Conservation (phyloP, 306 rosid species). For the Betula pendula region DNA sequence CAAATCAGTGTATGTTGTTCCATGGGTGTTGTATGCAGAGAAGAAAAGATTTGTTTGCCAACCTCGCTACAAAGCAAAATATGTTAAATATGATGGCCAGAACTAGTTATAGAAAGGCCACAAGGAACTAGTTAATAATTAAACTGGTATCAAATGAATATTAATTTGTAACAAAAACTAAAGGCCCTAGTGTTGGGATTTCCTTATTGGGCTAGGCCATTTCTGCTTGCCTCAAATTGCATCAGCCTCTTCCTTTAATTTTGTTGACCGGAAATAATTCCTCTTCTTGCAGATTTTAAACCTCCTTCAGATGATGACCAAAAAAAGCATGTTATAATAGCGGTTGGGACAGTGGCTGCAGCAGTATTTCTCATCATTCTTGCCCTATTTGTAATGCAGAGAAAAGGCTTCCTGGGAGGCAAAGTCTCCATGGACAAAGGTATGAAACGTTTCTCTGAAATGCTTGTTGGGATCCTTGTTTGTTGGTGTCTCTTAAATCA, state of each 20-base stretch:
- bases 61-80: not conserved
- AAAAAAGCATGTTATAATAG: conserved; percentile 28
- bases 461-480: not conserved
- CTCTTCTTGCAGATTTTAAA: conserved; percentile 61
- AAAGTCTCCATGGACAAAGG: conserved; percentile 65
- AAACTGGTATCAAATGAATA: not conserved
- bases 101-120: not conserved
- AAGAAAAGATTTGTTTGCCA: not conserved
- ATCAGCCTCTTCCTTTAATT: conserved; percentile 24
- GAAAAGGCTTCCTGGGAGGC: conserved; percentile 71
- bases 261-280: conserved; percentile 22
- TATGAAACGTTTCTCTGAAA: conserved; percentile 27
- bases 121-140: not conserved
- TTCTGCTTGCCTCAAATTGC: conserved; percentile 6
- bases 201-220: not conserved
- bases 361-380: conserved; percentile 43
- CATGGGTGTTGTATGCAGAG: not conserved
- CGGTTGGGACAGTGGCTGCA: conserved; percentile 37
- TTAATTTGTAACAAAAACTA: not conserved
- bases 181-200: not conserved
- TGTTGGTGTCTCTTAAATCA: conserved; percentile 1
- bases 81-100: not conserved
- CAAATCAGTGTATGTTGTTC: not conserved
- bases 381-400: conserved; percentile 53
- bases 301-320: conserved; percentile 45